These are phyloP conservation scores for Cordyceps militaris DNA, from an alignment of 2,329 filamentous ascomycete genomes.

Conservation along the genomic window DNA sequence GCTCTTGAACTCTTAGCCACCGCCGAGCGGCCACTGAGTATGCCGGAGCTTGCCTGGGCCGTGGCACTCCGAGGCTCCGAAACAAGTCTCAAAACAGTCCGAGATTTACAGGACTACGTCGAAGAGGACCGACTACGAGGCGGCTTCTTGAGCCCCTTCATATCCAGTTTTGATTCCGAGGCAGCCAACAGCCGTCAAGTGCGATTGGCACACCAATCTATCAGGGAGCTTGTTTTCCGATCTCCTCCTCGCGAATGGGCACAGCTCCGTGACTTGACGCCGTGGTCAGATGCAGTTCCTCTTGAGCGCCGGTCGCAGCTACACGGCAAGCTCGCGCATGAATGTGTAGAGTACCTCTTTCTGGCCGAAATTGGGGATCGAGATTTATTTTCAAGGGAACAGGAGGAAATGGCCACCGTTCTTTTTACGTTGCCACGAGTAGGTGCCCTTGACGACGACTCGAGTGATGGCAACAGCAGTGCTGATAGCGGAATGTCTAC, in stretches of 20 bases:
- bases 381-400: not conserved
- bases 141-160: constrained; percentile 17
- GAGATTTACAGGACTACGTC: constrained; percentile 18
- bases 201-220: constrained; percentile 16
- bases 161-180: constrained; percentile 14
- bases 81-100: not conserved
- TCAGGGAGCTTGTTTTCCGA: constrained; percentile 18
- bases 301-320: not conserved
- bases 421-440: not conserved
- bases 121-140: constrained; percentile 22
- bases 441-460: not conserved
- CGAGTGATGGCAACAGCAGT: not conserved
- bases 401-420: not conserved
- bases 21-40: constrained; percentile 23
- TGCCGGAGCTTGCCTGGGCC: constrained; percentile 25
- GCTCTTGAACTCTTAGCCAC: constrained; percentile 21
- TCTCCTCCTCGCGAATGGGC: not conserved
- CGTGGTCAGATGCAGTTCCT: not conserved
- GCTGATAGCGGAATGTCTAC: not conserved
- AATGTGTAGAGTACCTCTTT: constrained; percentile 22
- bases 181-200: constrained; percentile 16
- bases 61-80: constrained; percentile 11
- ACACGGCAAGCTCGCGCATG: constrained; percentile 16
- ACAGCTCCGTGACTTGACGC: not conserved
- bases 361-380: constrained; percentile 21